Conservation (phyloP, 1,284 basidiomycete genomes). For the Rhodotorula glutinis region DNA sequence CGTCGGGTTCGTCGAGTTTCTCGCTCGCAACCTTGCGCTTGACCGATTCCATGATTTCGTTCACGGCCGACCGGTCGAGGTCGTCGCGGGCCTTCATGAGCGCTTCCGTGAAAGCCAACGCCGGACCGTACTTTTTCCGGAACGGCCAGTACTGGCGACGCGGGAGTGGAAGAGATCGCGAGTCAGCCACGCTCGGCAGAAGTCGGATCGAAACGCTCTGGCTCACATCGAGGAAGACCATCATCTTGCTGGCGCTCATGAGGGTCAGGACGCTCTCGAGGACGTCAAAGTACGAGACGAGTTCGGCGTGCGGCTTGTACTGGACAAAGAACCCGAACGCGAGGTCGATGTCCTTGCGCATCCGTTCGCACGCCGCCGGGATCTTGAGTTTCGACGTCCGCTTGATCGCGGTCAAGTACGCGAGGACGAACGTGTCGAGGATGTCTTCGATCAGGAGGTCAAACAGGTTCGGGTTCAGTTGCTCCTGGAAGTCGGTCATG, state of each 20-base stretch:
- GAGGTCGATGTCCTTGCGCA: conserved; percentile 75
- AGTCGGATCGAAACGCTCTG: no score
- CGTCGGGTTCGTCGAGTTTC: conserved; percentile 21
- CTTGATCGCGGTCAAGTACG: conserved; percentile 83
- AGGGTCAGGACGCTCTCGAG: conserved; percentile 80
- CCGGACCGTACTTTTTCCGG: conserved; percentile 92
- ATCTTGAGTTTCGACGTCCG: conserved; percentile 83
- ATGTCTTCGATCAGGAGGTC: conserved; percentile 92
- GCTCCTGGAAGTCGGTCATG: conserved; percentile 84
- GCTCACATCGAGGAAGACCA: conserved; percentile 78
- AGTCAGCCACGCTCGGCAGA: no score
- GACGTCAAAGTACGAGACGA: conserved; percentile 80
- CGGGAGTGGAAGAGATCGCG: neutral
- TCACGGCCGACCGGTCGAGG: conserved; percentile 79
- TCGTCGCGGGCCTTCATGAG: conserved; percentile 87
- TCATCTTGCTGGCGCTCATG: conserved; percentile 82
- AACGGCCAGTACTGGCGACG: conserved; percentile 62
- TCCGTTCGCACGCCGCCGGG: conserved; percentile 74
- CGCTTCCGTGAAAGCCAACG: conserved; percentile 83
- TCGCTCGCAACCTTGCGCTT: conserved; percentile 61
- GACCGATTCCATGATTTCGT: conserved; percentile 89
- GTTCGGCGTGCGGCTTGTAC: conserved; percentile 73
- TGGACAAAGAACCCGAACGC: conserved; percentile 77
- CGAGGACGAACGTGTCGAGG: conserved; percentile 83
- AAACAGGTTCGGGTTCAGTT: conserved; percentile 84